Conservation (phyloP, 169 alveolate genomes). For the Plasmodium inui region DNA sequence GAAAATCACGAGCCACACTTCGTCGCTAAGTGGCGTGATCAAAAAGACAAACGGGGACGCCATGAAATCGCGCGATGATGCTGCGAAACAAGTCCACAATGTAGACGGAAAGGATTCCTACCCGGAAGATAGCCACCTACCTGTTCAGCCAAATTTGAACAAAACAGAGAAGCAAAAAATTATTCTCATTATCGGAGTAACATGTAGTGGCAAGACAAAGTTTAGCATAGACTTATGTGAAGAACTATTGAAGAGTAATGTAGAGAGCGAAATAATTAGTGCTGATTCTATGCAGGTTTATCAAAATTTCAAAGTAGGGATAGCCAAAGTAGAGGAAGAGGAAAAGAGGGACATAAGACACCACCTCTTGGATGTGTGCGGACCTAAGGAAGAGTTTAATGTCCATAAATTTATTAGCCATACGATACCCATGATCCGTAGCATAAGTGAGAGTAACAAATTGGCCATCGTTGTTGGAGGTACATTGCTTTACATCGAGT, state of each 20-base stretch:
- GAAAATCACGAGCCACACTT: neutral
- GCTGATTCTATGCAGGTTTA: conserved; percentile 87
- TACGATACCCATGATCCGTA: conserved; percentile 61
- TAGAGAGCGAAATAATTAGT: conserved; percentile 80
- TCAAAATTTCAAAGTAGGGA: conserved; percentile 80
- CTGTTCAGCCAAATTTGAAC: neutral
- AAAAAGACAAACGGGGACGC: neutral
- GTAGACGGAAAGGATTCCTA: neutral
- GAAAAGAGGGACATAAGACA: conserved; percentile 78
- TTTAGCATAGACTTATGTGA: conserved; percentile 79
- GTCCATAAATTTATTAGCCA: conserved; percentile 76
- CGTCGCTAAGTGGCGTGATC: neutral
- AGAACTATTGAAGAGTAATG: conserved; percentile 68
- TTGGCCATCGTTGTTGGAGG: conserved; percentile 85
- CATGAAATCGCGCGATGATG: neutral
- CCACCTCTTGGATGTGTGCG: conserved; percentile 79
- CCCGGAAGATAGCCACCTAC: neutral
- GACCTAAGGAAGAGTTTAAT: conserved; percentile 77
- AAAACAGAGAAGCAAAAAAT: conserved; percentile 45
- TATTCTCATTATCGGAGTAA: conserved; percentile 81
- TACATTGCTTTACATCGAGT: conserved; percentile 80
- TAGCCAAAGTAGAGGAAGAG: conserved; percentile 80
- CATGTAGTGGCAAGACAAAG: conserved; percentile 85
- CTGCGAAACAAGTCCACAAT: neutral
- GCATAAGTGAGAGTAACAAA: conserved; percentile 30